Percentiles rank a stretch among this genome's conserved stretches.
phyloP scores from a whole-genome alignment of 441 rosid species.

The Syzygium malaccense region DNA sequence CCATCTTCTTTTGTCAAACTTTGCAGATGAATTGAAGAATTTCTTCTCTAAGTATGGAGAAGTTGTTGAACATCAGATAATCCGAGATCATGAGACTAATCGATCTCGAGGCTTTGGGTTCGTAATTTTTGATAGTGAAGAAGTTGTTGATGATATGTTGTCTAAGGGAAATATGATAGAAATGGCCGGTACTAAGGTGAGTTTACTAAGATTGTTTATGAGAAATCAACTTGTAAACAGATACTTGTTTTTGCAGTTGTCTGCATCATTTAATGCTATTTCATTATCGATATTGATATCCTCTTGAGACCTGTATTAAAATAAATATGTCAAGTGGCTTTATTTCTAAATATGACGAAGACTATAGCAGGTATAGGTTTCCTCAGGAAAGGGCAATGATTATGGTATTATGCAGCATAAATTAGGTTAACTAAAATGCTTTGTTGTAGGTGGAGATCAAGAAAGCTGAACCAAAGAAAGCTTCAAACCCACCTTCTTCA shows the following conservation, averaged over 20 bases:
- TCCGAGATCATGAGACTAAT: conserved; percentile 85
- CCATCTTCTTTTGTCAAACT: not conserved
- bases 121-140: conserved; percentile 78
- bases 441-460: conserved; percentile 99
- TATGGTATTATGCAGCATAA: conserved; percentile 44
- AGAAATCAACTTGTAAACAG: conserved; percentile 15
- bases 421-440: conserved; percentile 93
- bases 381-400: conserved; percentile 24
- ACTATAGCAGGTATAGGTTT: conserved; percentile 32
- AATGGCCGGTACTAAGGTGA: conserved; percentile 91
- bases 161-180: conserved; percentile 87
- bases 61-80: conserved; percentile 75
- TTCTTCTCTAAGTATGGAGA: conserved; percentile 70
- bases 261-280: not conserved
- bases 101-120: conserved; percentile 87
- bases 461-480: conserved; percentile 99
- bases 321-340: not conserved
- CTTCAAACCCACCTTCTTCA: conserved; percentile 85
- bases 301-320: not conserved
- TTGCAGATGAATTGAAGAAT: conserved; percentile 60
- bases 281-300: not conserved
- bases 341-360: conserved; percentile 23
- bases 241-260: not conserved
- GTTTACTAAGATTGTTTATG: conserved; percentile 20
- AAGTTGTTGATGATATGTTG: conserved; percentile 75